phyloP scores from a whole-genome alignment of 2,329 filamentous ascomycete species.

The Alternaria solani region DNA sequence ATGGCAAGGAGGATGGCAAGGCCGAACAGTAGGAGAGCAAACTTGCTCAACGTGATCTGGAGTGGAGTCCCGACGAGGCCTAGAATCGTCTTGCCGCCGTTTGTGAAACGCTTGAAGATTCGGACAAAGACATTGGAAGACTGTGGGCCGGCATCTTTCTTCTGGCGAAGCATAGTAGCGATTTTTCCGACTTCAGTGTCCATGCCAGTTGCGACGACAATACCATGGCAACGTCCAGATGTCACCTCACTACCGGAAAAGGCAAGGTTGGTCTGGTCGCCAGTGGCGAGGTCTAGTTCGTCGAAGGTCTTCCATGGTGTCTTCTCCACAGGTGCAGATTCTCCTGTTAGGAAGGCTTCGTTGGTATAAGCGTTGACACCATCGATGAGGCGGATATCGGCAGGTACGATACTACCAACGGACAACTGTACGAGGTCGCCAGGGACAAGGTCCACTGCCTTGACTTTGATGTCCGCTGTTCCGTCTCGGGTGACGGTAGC shows the following conservation, averaged over 20 bases:
- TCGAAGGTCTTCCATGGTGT: conserved; percentile 64
- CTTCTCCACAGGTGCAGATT: conserved; percentile 75
- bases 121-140: conserved; percentile 57
- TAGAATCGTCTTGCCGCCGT: conserved; percentile 60
- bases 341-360: conserved; percentile 76
- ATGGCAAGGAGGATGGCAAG: conserved; percentile 75
- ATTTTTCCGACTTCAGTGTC: conserved; percentile 78
- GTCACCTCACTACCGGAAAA: conserved; percentile 78
- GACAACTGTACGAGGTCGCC: conserved; percentile 51
- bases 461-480: conserved; percentile 44
- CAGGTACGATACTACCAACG: conserved; percentile 70
- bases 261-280: conserved; percentile 74
- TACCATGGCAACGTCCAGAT: conserved; percentile 72
- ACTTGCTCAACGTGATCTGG: conserved; percentile 84
- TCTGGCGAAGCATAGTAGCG: conserved; percentile 71
- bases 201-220: conserved; percentile 77
- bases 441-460: conserved; percentile 49
- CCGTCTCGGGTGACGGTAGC: conserved; percentile 51
- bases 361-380: conserved; percentile 79
- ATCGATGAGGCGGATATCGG: conserved; percentile 69
- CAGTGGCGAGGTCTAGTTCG: conserved; percentile 61
- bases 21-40: conserved; percentile 63
- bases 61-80: conserved; percentile 81
- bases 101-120: conserved; percentile 42
- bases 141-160: conserved; percentile 59